phyloP scores from a whole-genome alignment of 2,329 filamentous ascomycete species.

The Sphaceloma murrayae region DNA sequence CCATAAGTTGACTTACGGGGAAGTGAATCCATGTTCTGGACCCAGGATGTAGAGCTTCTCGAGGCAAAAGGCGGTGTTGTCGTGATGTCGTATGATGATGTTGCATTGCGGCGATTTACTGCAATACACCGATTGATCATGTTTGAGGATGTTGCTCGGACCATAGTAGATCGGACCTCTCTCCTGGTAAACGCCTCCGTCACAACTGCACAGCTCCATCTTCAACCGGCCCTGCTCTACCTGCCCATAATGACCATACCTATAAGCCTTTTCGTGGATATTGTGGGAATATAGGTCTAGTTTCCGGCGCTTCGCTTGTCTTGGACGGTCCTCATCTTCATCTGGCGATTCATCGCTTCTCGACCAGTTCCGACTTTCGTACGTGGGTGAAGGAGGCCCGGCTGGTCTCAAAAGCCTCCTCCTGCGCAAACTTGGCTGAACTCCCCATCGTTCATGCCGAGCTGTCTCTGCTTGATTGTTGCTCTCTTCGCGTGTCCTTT shows the following conservation, averaged over 20 bases:
- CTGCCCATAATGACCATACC: conserved; percentile 80
- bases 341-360: conserved; percentile 17
- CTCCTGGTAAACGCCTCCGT: conserved; percentile 62
- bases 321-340: conserved; percentile 18
- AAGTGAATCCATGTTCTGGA: conserved; percentile 69
- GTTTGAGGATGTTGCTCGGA: conserved; percentile 71
- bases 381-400: conserved; percentile 4
- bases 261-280: conserved; percentile 41
- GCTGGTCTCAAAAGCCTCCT: conserved; percentile 15
- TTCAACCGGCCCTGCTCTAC: conserved; percentile 70
- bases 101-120: conserved; percentile 83
- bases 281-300: conserved; percentile 26
- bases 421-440: conserved; percentile 12
- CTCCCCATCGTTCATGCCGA: conserved; percentile 18
- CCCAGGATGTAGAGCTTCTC: conserved; percentile 83
- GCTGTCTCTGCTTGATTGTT: conserved; percentile 20
- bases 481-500: conserved; percentile 28
- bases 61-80: conserved; percentile 68
- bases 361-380: conserved; percentile 7
- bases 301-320: conserved; percentile 31
- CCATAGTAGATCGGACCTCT: conserved; percentile 45
- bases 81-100: conserved; percentile 72
- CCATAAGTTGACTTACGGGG: conserved; percentile 58
- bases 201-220: conserved; percentile 84
- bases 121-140: conserved; percentile 80